Conservation (phyloP, 495 filamentous ascomycete species). For the Aspergillus conjunctus region DNA sequence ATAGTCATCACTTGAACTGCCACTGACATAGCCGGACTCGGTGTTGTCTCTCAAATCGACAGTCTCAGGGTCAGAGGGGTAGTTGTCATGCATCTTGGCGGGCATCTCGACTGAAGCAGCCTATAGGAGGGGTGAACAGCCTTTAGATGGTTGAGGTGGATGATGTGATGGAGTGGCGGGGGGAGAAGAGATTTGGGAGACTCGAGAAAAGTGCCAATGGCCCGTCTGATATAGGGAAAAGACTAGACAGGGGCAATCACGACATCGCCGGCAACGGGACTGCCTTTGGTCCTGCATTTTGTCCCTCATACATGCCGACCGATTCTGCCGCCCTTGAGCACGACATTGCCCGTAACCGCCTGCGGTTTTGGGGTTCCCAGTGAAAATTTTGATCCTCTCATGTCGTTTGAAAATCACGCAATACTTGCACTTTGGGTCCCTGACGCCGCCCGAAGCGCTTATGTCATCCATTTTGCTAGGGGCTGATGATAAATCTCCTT, state of each 20-base stretch:
- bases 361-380: constrained; percentile 25
- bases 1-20: constrained; percentile 63
- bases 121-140: constrained; percentile 8
- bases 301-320: constrained; percentile 29
- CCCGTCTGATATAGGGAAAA: constrained; percentile 37
- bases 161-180: constrained; percentile 17
- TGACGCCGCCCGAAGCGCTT: constrained; percentile 27
- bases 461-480: constrained; percentile 15
- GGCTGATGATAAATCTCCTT: constrained; percentile 35
- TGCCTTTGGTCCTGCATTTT: constrained; percentile 29
- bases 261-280: constrained; percentile 35
- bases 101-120: constrained; percentile 39
- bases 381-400: constrained; percentile 34
- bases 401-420: constrained; percentile 40
- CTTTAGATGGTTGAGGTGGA: not conserved
- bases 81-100: constrained; percentile 41
- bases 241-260: constrained; percentile 37
- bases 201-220: constrained; percentile 28
- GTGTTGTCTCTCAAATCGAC: constrained; percentile 43
- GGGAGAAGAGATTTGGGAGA: constrained; percentile 21
- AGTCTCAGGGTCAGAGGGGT: constrained; percentile 44
- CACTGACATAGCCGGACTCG: constrained; percentile 92
- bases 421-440: constrained; percentile 38
- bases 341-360: constrained; percentile 42
- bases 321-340: constrained; percentile 42